Evolutionary conservation across 2,329 filamentous ascomycete species (phyloP), one percentile per base, ranked within the genome.

Genomic region (Orbilia oligospora): DNA sequence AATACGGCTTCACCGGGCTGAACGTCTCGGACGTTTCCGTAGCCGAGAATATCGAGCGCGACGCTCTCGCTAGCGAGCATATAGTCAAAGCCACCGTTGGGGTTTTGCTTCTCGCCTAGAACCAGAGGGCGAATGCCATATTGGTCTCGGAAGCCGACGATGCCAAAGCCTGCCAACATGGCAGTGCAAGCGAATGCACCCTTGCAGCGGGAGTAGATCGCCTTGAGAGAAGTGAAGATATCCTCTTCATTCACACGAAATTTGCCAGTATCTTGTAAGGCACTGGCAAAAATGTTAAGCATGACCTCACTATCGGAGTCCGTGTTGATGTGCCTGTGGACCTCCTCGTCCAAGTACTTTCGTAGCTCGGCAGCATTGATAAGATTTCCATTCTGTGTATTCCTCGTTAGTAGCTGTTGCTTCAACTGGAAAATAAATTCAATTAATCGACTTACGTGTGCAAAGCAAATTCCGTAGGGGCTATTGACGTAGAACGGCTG

Each of bases 401-500:
- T 24, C 8, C 18, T 6, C 9, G 20, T 69, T 63, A 75, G 65
- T 18, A 14, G 30, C 12, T 20, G 22, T 49, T 20, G 24, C 5
- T 10, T 58, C 5, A 2, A 5, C 2, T 16, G 18, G 24, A 14
- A 14, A 27, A 18, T 16, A 16, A n/a, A n/a, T 24, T 9, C 30
- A 5, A 0, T 20, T 56, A 14, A 30, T 20, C 9, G 49, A 68
- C 69, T 51, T 80, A 82, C 81, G 77, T 82, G 81, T 22, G 91
- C 89, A 83, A 96, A 89, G 82, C 89, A 92, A 82, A 97, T 91
- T 58, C 93, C 93, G 83, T 93, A 96, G 0, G 93, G 93, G 73
- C 88, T 89, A 86, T 97, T 97, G 82, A 96, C 93, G 83, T 96
- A 97, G 85, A 97, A 97, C 0, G 94, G 94, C 85, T 97, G 94